Evolutionary conservation across 164 flowering plant genomes (phyloP), one percentile per base, ranked within the genome.

Genomic region (Umbilicus rupestris): DNA sequence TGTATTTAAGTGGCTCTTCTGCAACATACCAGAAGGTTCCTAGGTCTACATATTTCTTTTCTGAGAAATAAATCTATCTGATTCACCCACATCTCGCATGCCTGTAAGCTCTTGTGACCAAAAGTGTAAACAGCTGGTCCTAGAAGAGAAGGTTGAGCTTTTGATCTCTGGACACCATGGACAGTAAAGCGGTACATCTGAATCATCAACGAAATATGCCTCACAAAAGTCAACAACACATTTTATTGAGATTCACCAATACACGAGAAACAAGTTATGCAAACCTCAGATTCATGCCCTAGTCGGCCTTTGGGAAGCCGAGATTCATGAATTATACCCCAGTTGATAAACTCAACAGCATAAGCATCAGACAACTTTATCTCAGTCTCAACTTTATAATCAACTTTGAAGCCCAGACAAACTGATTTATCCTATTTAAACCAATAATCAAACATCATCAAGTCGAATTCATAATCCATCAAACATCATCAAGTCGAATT

Each of bases 181-280:
- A 93, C 87, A 22, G 73, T 79, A 74, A 93, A 93, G 30, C 87
- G 83, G 74, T 83, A 73, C 94, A 90, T 88, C 97, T 88, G 83
- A 79, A 5, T 16, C 24, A 70, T 73, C 35, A 55, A 59, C 62
- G 70, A 66, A 15, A 2, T 30, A 39, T 45, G 24, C 31, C n/a
- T 11, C 31, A 35, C 14, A 41, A 33, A 67, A 5, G 42, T 30
- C 20, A 50, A 17, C 9, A 69, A 42, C 22, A 2, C 30, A 59
- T 33, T 29, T 69, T 37, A 30, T 35, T 45, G 22, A 47, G 55
- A 7, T 1, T 69, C 3, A 19, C 67, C 19, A 39, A 52, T 63
- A 17, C 68, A 31, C 26, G 24, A 37, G 14, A 20, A 47, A 42
- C 63, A 68, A 41, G 44, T 14, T 41, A 14, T 41, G 17, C 58